Evolutionary conservation across 139 green algal genomes (phyloP), one percentile per base, ranked within the genome.

Genomic region (Trebouxia sp.): DNA sequence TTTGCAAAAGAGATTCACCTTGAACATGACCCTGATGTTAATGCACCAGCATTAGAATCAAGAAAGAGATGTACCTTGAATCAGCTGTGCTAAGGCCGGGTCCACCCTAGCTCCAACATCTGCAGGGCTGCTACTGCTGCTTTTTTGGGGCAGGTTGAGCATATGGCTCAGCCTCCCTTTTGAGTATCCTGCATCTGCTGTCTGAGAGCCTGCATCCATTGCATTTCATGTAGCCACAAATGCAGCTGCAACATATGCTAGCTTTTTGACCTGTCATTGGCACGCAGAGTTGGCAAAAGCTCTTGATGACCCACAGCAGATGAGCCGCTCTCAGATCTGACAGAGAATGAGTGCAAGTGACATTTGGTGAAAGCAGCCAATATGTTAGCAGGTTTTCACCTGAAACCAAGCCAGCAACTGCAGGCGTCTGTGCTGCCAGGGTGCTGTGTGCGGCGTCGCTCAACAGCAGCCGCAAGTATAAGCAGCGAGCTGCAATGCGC

Each of bases 381-480:
- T n/a, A n/a, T n/a, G n/a, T n/a, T n/a, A n/a, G n/a, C n/a, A n/a
- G n/a, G n/a, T n/a, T n/a, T n/a, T 53, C 47, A 53, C 47, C 47
- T 53, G 47, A 53, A 17, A 53, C 3, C 9, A 72, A 41, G 62
- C 62, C 62, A 72, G 62, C 37, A 14, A 45, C 32, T 30, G 62
- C 62, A 45, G 62, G 62, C 11, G 32, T 43, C 12, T 43, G 32
- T 26, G 32, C 20, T 1, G 28, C 32, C 32, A 72, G 14, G 32
- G 42, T 35, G 15, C 12, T 35, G 12, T 72, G 26, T 12, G 62
- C 62, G 43, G 62, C 62, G 12, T 72, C 32, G 43, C 32, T 45
- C 35, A 72, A 35, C 62, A 72, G 35, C 35, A 42, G 62, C 20
- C 62, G 62, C 62, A 72, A 35, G 12, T 72, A 72, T 35, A 72